These are phyloP conservation scores for Pleurotus giganteus DNA, from an alignment of 768 basidiomycete species.

Conservation along the genomic window DNA sequence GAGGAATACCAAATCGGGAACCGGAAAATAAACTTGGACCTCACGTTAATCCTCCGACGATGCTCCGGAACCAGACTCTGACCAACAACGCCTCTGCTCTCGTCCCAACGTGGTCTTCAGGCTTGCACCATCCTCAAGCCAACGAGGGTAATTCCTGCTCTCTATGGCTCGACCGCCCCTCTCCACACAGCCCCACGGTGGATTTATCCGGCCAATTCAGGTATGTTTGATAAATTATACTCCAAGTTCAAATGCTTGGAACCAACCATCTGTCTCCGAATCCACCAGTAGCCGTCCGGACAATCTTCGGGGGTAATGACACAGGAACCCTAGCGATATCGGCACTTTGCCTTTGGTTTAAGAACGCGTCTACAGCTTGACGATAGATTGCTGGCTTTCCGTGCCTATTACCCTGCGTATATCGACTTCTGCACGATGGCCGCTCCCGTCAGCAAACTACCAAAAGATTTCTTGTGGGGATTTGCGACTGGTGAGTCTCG, in stretches of 20 bases:
- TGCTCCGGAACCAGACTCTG: conserved; percentile 1
- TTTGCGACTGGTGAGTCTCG: conserved; percentile 60
- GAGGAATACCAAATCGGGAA: conserved; percentile 1
- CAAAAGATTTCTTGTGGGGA: conserved; percentile 65
- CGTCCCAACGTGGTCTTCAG: background rate
- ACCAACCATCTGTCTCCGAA: conserved; percentile 20
- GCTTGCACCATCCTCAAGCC: background rate
- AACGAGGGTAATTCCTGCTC: background rate
- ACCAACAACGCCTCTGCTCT: no score
- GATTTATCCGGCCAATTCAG: background rate
- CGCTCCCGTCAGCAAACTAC: conserved; percentile 38
- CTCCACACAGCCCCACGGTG: background rate
- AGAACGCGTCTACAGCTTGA: conserved; percentile 27
- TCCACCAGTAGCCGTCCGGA: conserved; percentile 36
- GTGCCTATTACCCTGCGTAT: conserved; percentile 21
- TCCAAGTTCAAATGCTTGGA: conserved; percentile 12
- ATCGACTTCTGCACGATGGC: conserved; percentile 24
- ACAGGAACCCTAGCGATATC: conserved; percentile 42
- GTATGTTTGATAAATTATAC: background rate
- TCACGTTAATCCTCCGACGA: conserved; percentile 4
- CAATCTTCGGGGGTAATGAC: conserved; percentile 45
- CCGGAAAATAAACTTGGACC: conserved; percentile 5
- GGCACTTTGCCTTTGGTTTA: conserved; percentile 40
- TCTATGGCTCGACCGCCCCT: background rate
- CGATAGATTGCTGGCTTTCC: conserved; percentile 27